Evolutionary conservation across 305 asterid genomes (phyloP), one percentile per base, ranked within the genome.

Genomic region (Plantago coronopus): DNA sequence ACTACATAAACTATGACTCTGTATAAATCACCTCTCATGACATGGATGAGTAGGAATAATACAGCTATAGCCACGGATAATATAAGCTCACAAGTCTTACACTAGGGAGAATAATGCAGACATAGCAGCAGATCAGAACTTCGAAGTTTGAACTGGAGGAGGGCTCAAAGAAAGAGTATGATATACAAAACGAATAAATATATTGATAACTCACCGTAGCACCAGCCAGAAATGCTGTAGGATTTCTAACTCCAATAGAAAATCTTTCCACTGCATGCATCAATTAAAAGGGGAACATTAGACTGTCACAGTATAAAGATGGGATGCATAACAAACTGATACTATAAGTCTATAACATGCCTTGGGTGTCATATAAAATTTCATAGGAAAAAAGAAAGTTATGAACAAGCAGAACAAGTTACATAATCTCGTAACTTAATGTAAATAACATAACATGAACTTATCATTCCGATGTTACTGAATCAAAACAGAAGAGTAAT

Each of bases 151-250:
- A 48, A 62, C 18, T 46, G 18, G 7, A 20, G 44, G 20, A 48
- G 74, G 61, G 46, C 27, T 50, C 6, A 21, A 66, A 54, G 46
- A 59, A 50, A 19, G 38, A 29, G 18, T 29, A 29, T 46, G 18
- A 58, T 20, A 10, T 14, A 16, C 37, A 22, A 48, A 67, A 64
- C 69, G n/a, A 16, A 72, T 56, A 27, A 16, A 3, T 6, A 34
- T 0, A 34, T 0, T 2, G 31, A 5, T 27, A 27, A 78, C 95
- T 64, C 29, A 89, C 97, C 95, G 81, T 80, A 59, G 95, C 87
- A 46, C 97, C 97, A 38, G 97, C 96, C 37, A 87, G 76, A 73
- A 89, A 89, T 59, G 97, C 85, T 5, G 95, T 89, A 44, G 97
- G 96, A 67, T 89, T 89, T 76, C 96, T 79, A 64, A 83, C 95